Base-by-base conservation (phyloP, 495 filamentous ascomycete species). In the Pyrenula aspistea region DNA sequence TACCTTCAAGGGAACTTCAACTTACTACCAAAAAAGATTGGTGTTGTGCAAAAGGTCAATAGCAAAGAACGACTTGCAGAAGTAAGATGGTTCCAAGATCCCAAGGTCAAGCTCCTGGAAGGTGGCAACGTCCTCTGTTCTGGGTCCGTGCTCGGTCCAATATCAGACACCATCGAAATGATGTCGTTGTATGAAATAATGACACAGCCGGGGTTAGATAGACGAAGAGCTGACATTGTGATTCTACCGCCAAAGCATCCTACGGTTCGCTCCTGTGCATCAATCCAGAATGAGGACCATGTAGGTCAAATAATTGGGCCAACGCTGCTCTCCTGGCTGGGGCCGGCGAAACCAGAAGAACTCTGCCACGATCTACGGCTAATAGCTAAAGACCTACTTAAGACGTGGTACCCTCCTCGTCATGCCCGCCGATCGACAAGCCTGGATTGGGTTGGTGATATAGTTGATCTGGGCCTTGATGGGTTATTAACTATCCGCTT, bases 21-120 rank as follows among this genome's bases (percentile, higher is more conserved):
- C 23, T 55, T 68, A 24, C 56, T 63, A 36, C 72, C 73, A 12
- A 64, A 67, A 12, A 73, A 73, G 56, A 68, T 83, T 2, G 83
- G 83, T 15, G 70, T 86, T n/a, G 74, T 86, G 8, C 83, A 86
- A 59, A 65, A 62, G 11, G 81, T 81, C 19, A 72, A 82, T 59
- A 66, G 78, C 2, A 61, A 54, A 19, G 79, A 78, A 50, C 67
- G 78, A 20, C 73, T 81, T 57, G 83, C 80, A 15, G 71, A 66
- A 21, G 69, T 85, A 10, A 69, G 71, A 23, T 85, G 83, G 83
- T 81, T 77, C 56, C 51, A 65, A 22, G 60, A 71, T 22, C 67
- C 73, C 2, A 58, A 68, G 15, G 63, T 83, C 11, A 65, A 74
- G 48, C 55, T 79, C 12, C 60, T 67, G 12, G 63, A 71, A 24